Conservation (phyloP, 176 grass and related monocot species). For the Bromus sterilis region DNA sequence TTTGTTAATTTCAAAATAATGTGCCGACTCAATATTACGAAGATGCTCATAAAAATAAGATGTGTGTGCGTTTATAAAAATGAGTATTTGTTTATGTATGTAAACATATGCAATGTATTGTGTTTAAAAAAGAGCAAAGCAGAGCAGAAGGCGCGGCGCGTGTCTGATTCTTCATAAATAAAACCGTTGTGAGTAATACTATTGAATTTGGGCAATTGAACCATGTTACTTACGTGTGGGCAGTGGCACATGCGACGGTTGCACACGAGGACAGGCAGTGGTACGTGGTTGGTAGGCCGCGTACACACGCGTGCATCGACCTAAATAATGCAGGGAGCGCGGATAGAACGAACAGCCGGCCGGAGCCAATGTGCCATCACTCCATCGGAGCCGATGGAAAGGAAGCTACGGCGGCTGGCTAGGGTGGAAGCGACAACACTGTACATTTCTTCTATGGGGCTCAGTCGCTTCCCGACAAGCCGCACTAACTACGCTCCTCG, state of each 20-base stretch:
- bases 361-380: neutral
- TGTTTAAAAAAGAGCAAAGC: too few species aligned
- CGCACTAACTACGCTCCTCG: neutral
- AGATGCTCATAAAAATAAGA: too few species aligned
- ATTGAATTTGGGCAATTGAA: neutral
- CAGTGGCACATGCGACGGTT: constrained; percentile 11
- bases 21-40: too few species aligned
- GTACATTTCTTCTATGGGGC: neutral
- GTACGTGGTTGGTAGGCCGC: neutral
- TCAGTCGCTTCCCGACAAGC: constrained; percentile 13
- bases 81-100: too few species aligned
- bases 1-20: too few species aligned
- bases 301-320: neutral
- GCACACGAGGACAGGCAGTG: neutral
- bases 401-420: neutral
- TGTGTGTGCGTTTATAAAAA: too few species aligned
- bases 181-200: neutral
- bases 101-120: too few species aligned
- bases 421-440: neutral
- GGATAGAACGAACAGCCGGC: neutral
- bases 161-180: too few species aligned
- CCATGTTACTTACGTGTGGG: neutral
- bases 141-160: constrained; percentile 1
- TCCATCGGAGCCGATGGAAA: neutral
- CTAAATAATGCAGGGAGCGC: neutral